Evolutionary conservation across 768 basidiomycete genomes (phyloP), one percentile per base, ranked within the genome.

Genomic region (Crepidotus variabilis): DNA sequence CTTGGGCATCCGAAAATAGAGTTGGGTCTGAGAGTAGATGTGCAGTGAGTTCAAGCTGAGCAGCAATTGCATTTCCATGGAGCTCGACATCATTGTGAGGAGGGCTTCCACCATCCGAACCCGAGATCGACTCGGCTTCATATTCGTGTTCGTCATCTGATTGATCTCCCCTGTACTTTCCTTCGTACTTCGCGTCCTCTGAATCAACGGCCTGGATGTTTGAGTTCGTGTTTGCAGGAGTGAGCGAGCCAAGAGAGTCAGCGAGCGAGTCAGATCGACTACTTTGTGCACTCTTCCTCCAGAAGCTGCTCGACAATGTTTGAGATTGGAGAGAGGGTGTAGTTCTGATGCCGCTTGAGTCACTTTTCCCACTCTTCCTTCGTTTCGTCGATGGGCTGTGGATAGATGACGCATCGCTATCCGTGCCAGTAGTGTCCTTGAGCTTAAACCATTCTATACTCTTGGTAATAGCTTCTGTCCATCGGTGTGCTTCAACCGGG

Each of bases 401-500:
- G 43, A 50, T 50, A 47, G 55, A 0, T n/a, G 55, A 51, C 18
- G 33, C 63, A 43, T 67, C 69, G 35, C 66, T 60, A 46, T 79
- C 75, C 35, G 20, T n/a, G 20, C 56, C 58, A 11, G 55, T 50
- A 18, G 46, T 45, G 8, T 60, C 64, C 16, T 61, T 60, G 21
- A 61, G 74, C 55, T 78, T 79, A 49, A 78, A 80, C 78, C 84
- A 87, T 32, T 93, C 90, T 57, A 94, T 87, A 59, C 85, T 87
- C 65, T 81, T 82, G 16, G 72, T 71, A 48, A 98, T 80, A 0
- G 87, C 88, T 56, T 88, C 84, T 1, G 85, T 83, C 95, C 95
- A 98, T 10, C 94, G 80, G 3, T 87, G 79, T 4, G 92, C 92
- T 69, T 98, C 95, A 5, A 90, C 91, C 0, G 89, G 92, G 63